Percentiles rank a stretch among this genome's conserved stretches.
These are phyloP conservation scores for Diaporthe velutina DNA, from an alignment of 2,329 filamentous ascomycete genomes.

Conservation along the genomic window DNA sequence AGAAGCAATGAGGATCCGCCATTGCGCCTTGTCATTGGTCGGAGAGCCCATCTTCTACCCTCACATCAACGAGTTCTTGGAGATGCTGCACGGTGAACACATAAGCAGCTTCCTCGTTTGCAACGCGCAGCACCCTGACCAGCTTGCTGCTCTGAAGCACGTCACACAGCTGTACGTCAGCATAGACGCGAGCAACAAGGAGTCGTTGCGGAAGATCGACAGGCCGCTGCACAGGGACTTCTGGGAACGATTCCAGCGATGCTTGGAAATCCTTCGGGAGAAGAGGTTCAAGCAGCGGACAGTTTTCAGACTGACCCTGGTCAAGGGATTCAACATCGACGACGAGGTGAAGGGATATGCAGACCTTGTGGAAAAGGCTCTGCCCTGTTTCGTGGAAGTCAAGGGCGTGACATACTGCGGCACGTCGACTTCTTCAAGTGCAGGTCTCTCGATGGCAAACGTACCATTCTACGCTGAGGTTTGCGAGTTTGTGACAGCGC, in stretches of 20 bases:
- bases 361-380: slow-evolving; percentile 84
- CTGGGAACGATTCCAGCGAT: slow-evolving; percentile 95
- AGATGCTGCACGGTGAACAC: slow-evolving; percentile 84
- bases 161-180: slow-evolving; percentile 97
- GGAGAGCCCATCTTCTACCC: slow-evolving; percentile 99
- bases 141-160: slow-evolving; percentile 83
- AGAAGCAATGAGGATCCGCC: slow-evolving; percentile 92
- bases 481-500: slow-evolving; percentile 81
- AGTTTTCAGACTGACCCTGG: slow-evolving; percentile 93
- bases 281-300: slow-evolving; percentile 89
- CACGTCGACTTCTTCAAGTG: slow-evolving; percentile 84
- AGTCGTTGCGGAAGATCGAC: slow-evolving; percentile 89
- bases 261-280: slow-evolving; percentile 88
- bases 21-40: slow-evolving; percentile 92
- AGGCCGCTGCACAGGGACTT: slow-evolving; percentile 94
- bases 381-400: slow-evolving; percentile 94
- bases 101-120: slow-evolving; percentile 97
- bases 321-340: slow-evolving; percentile 98
- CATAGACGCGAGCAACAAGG: slow-evolving; percentile 93
- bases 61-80: slow-evolving; percentile 92
- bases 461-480: slow-evolving; percentile 97
- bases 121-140: slow-evolving; percentile 95
- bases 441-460: slow-evolving; percentile 95
- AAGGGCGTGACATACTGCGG: slow-evolving; percentile 98
- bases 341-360: slow-evolving; percentile 94